Percentiles rank a stretch among this genome's conserved stretches.
Conservation (phyloP, 129 eudicot genomes). For the Centrapalus pauciflorus region DNA sequence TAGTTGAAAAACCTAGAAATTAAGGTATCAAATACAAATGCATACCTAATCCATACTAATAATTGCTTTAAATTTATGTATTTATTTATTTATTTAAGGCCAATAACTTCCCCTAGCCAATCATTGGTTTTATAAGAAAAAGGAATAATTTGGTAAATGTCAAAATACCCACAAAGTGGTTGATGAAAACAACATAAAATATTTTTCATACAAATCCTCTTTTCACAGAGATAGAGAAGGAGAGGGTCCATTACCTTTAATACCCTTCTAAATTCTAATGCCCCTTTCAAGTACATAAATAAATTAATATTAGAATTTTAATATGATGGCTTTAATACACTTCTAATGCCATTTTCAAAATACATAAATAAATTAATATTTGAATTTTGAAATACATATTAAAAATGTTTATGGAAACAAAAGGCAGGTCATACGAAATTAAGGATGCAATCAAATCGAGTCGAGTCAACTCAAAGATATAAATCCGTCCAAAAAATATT, state of each 20-base stretch:
- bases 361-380: too few species aligned
- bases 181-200: conserved; percentile 40
- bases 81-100: conserved; percentile 23
- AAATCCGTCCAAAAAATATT: too few species aligned
- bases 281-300: neutral
- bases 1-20: conserved; percentile 3
- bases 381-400: too few species aligned
- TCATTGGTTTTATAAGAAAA: conserved; percentile 33
- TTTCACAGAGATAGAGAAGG: conserved; percentile 18
- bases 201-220: conserved; percentile 14
- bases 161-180: conserved; percentile 35
- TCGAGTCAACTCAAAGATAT: too few species aligned
- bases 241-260: conserved; percentile 25
- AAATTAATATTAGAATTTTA: neutral
- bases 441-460: too few species aligned
- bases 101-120: conserved; percentile 39
- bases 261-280: neutral
- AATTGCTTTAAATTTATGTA: conserved; percentile 8
- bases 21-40: conserved; percentile 23
- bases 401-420: too few species aligned
- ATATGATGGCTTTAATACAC: too few species aligned
- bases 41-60: conserved; percentile 41
- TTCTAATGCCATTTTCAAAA: too few species aligned
- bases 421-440: too few species aligned
- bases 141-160: conserved; percentile 36